Conservation (phyloP, 2,329 filamentous ascomycete species). For the Penicillium sp. region DNA sequence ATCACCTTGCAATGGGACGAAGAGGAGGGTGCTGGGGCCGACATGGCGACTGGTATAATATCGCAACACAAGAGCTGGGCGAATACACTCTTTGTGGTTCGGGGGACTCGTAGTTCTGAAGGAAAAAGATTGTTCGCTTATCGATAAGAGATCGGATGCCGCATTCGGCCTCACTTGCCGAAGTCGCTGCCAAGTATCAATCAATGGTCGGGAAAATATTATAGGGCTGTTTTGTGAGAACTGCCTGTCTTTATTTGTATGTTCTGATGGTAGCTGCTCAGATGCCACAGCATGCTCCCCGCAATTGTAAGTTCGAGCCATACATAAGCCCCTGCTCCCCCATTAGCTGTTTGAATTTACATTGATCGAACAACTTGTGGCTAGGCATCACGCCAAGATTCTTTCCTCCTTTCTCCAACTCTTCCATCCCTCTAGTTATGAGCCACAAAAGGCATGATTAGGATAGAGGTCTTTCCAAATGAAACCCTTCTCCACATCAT, state of each 20-base stretch:
- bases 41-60: conserved; percentile 29
- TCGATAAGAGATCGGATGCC: conserved; percentile 39
- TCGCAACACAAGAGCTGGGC: conserved; percentile 10
- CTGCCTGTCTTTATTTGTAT: not conserved
- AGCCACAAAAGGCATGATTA: not conserved
- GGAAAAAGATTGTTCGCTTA: conserved; percentile 41
- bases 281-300: too few species aligned
- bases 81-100: conserved; percentile 8
- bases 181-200: conserved; percentile 2
- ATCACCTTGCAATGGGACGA: conserved; percentile 80
- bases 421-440: not conserved
- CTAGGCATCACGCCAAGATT: not conserved
- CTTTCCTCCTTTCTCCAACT: not conserved
- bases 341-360: too few species aligned
- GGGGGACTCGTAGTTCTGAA: conserved; percentile 18
- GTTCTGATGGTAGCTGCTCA: too few species aligned
- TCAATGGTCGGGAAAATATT: not conserved
- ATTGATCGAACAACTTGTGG: too few species aligned
- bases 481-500: not conserved
- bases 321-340: too few species aligned
- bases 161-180: conserved; percentile 31
- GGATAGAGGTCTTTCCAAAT: not conserved
- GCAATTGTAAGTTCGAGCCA: too few species aligned
- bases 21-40: conserved; percentile 31
- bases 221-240: not conserved